phyloP scores from a whole-genome alignment of 352 stramenopile genomes.

The Globisporangium cylindrosporum region DNA sequence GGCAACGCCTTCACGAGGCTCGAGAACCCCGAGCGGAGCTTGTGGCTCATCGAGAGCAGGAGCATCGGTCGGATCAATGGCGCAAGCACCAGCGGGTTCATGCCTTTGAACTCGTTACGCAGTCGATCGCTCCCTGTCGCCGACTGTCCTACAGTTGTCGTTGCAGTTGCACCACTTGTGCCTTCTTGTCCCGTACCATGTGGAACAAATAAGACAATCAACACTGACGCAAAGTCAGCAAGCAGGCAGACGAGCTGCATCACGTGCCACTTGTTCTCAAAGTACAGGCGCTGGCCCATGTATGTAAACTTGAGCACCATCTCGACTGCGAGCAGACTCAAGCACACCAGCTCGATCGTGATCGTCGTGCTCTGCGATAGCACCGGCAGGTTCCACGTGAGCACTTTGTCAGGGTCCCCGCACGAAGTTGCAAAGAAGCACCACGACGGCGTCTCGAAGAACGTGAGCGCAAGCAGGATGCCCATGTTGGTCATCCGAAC shows the following conservation, averaged over 20 bases:
- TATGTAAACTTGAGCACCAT: constrained; percentile 49
- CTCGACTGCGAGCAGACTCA: constrained; percentile 41
- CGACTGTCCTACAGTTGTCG: neutral
- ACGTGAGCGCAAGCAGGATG: constrained; percentile 41
- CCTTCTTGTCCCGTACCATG: neutral
- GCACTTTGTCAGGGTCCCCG: constrained; percentile 25
- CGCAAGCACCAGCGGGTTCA: constrained; percentile 35
- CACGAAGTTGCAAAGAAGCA: constrained; percentile 41
- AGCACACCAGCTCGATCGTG: constrained; percentile 41
- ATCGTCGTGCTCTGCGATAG: constrained; percentile 27
- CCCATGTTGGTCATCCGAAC: constrained; percentile 43
- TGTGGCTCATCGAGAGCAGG: constrained; percentile 52
- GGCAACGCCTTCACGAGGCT: constrained; percentile 42
- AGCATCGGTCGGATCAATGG: constrained; percentile 45
- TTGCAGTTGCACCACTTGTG: neutral
- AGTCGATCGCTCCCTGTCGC: neutral
- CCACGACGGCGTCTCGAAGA: constrained; percentile 61
- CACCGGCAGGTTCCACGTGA: constrained; percentile 38
- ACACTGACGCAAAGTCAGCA: constrained; percentile 37
- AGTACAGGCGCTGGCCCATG: constrained; percentile 44
- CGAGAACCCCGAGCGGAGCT: constrained; percentile 40
- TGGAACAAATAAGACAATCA: constrained; percentile 34
- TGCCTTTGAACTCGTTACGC: neutral
- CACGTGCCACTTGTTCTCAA: constrained; percentile 56
- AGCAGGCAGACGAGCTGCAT: constrained; percentile 44